Evolutionary conservation across 2,329 filamentous ascomycete genomes (phyloP).

Genomic region (Raffaelea albimanens): DNA sequence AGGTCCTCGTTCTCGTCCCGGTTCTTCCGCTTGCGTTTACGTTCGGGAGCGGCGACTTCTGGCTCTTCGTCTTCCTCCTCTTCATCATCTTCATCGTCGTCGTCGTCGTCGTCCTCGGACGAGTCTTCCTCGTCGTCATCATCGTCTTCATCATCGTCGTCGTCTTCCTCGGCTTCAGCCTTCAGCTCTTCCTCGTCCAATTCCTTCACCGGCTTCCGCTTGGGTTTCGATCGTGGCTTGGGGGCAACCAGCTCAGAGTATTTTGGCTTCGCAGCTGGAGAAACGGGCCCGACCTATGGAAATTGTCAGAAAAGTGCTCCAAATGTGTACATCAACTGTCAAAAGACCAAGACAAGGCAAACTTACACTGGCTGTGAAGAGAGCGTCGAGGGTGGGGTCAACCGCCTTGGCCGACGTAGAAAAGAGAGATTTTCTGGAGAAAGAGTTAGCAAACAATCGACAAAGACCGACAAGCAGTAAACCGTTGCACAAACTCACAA

Average conservation of each 20-base stretch:
- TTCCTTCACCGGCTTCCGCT: conserved; percentile 4
- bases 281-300: conserved; percentile 40
- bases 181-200: conserved; percentile 5
- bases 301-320: neutral
- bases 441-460: neutral
- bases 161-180: neutral
- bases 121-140: conserved; percentile 2
- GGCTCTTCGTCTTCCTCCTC: conserved; percentile 20
- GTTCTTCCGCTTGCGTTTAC: conserved; percentile 56
- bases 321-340: neutral
- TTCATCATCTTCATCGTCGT: conserved; percentile 10
- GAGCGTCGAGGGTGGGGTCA: conserved; percentile 59
- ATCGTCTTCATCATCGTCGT: conserved; percentile 4
- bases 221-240: conserved; percentile 2
- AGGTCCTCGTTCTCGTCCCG: conserved; percentile 57
- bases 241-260: conserved; percentile 23
- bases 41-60: conserved; percentile 32
- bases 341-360: conserved; percentile 23
- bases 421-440: conserved; percentile 17
- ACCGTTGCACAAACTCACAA: neutral
- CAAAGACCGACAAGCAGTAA: neutral
- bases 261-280: conserved; percentile 32
- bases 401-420: conserved; percentile 43
- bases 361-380: conserved; percentile 62
- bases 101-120: conserved; percentile 11